These are phyloP conservation scores for Fremontodendron californicum DNA, from an alignment of 345 rosid species.

Conservation along the genomic window DNA sequence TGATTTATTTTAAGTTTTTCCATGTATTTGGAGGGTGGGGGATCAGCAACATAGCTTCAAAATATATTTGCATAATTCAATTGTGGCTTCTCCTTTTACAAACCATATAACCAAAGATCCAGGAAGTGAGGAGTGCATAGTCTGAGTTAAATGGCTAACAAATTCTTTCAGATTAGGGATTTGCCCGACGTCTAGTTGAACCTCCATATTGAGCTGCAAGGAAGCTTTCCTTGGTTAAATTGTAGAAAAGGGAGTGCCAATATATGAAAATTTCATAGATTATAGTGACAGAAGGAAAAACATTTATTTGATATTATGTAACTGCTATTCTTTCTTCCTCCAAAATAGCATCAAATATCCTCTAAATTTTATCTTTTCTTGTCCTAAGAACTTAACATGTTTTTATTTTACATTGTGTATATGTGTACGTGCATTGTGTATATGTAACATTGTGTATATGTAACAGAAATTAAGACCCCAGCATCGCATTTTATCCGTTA, in stretches of 20 bases:
- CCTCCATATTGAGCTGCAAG: slow-evolving; percentile 77
- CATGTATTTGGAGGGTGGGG: no score
- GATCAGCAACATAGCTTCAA: no score
- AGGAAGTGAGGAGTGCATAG: slow-evolving; percentile 61
- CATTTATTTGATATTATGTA: neutral
- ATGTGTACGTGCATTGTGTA: neutral
- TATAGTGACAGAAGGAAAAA: neutral
- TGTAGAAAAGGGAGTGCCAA: neutral
- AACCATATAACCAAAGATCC: slow-evolving; percentile 84
- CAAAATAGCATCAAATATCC: neutral
- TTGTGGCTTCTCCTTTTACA: slow-evolving; percentile 9
- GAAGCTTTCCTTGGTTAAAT: slow-evolving; percentile 2
- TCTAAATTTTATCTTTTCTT: neutral
- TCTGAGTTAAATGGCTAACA: slow-evolving; percentile 59
- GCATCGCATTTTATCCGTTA: no score
- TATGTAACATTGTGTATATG: no score
- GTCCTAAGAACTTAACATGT: neutral
- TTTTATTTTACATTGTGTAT: neutral
- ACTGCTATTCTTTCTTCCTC: neutral
- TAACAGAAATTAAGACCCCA: no score
- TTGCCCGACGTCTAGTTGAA: slow-evolving; percentile 38
- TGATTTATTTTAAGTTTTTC: no score
- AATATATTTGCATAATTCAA: neutral
- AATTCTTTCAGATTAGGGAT: slow-evolving; percentile 65
- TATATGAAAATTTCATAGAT: neutral